phyloP scores from a whole-genome alignment of 208 protist genomes.

The Wallacemonas sp. region DNA sequence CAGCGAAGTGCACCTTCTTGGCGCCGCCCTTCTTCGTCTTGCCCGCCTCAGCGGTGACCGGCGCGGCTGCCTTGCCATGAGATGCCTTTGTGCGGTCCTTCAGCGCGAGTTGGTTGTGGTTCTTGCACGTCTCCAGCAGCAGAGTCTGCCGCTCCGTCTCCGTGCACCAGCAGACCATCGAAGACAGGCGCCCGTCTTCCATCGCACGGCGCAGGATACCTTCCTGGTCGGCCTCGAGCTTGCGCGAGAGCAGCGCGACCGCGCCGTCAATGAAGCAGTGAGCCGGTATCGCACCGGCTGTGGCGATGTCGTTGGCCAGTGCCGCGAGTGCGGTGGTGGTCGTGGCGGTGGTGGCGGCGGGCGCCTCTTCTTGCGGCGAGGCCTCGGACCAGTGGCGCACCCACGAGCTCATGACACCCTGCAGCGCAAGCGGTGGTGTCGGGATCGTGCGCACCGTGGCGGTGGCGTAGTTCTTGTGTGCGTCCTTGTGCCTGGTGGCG shows the following conservation, averaged over 20 bases:
- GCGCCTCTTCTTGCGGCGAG: not conserved
- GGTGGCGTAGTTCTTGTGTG: conserved; percentile 22
- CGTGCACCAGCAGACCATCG: conserved; percentile 62
- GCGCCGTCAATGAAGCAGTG: conserved; percentile 41
- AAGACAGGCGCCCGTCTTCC: conserved; percentile 39
- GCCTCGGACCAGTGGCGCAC: not conserved
- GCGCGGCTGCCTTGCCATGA: not conserved
- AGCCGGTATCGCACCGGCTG: not conserved
- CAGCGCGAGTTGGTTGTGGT: conserved; percentile 42
- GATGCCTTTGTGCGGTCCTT: not conserved
- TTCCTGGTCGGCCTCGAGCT: conserved; percentile 47
- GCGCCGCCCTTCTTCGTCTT: not conserved
- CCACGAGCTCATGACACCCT: conserved; percentile 8
- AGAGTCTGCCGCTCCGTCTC: conserved; percentile 70
- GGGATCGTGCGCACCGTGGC: conserved; percentile 22
- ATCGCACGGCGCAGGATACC: conserved; percentile 50
- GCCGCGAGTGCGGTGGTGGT: not conserved
- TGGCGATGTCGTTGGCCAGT: not conserved
- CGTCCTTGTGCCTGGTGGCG: conserved; percentile 34
- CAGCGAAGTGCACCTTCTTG: conserved; percentile 13
- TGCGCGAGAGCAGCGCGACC: conserved; percentile 66
- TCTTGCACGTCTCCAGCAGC: conserved; percentile 52
- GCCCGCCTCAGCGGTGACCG: not conserved
- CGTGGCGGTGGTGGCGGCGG: not conserved
- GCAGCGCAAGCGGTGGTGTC: conserved; percentile 19